phyloP scores from a whole-genome alignment of 352 stramenopile genomes.

The Phytophthora sp. region DNA sequence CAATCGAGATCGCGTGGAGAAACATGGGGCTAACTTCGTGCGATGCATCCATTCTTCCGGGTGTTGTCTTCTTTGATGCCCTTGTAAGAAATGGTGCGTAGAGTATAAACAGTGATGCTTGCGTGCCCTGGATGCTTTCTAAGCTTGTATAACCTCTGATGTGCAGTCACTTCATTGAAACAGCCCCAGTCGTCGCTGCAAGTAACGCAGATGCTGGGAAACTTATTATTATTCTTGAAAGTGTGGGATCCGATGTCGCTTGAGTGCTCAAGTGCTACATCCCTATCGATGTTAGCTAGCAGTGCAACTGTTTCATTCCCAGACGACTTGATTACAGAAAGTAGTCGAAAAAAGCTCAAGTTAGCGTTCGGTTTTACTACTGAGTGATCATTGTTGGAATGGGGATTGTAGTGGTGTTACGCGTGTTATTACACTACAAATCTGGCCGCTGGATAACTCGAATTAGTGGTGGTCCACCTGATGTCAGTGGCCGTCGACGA shows the following conservation, averaged over 20 bases:
- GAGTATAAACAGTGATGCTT: not conserved
- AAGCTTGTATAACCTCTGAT: too few species aligned
- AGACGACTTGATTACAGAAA: slow-evolving; percentile 34
- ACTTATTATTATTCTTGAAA: slow-evolving; percentile 61
- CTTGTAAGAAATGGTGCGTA: slow-evolving; percentile 35
- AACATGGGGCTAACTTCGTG: slow-evolving; percentile 47
- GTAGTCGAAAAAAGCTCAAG: slow-evolving; percentile 25
- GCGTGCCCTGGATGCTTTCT: too few species aligned
- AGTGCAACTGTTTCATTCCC: slow-evolving; percentile 38
- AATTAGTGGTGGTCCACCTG: slow-evolving; percentile 47
- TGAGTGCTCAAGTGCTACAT: slow-evolving; percentile 19
- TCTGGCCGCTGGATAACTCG: slow-evolving; percentile 46
- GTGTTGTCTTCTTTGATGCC: slow-evolving; percentile 54
- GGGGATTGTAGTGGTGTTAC: too few species aligned
- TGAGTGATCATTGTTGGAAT: slow-evolving; percentile 14
- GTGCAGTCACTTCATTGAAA: slow-evolving; percentile 33
- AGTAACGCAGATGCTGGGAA: slow-evolving; percentile 53
- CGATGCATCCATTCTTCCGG: slow-evolving; percentile 46
- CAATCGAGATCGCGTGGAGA: slow-evolving; percentile 54
- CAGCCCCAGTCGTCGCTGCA: slow-evolving; percentile 35
- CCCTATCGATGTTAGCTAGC: slow-evolving; percentile 38
- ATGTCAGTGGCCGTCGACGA: slow-evolving; percentile 42
- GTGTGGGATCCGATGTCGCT: slow-evolving; percentile 53
- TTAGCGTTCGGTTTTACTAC: slow-evolving; percentile 46
- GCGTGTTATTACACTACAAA: too few species aligned